These are phyloP conservation scores for Blepharisma japonicum DNA, from an alignment of 73 alveolate genomes.

Conservation along the genomic window DNA sequence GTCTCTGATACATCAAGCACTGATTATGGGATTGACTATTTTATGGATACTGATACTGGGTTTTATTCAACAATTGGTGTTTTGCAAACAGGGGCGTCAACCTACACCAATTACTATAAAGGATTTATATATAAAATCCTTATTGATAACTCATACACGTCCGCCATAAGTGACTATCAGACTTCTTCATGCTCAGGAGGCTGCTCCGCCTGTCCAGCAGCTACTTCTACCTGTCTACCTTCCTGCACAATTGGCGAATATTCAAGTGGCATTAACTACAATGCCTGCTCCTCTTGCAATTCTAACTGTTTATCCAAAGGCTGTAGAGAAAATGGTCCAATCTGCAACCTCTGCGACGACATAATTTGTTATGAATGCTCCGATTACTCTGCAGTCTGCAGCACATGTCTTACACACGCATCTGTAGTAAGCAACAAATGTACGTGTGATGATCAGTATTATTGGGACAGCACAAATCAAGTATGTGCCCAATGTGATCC, in stretches of 20 bases:
- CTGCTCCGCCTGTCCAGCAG: not conserved
- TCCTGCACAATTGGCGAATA: not conserved
- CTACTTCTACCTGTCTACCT: not conserved
- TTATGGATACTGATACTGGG: no score
- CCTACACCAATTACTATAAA: not conserved
- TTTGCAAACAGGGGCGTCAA: no score
- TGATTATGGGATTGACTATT: no score
- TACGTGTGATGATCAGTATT: not conserved
- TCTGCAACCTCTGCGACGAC: conserved; percentile 6
- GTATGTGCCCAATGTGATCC: not conserved
- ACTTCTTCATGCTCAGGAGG: not conserved
- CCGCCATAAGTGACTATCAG: not conserved
- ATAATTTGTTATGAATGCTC: not conserved
- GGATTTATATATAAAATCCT: conserved; percentile 7
- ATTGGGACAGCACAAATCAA: not conserved
- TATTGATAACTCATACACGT: not conserved
- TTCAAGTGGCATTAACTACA: not conserved
- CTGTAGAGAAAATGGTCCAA: not conserved
- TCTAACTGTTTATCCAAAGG: not conserved
- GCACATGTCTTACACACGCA: no score
- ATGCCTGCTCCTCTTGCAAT: not conserved
- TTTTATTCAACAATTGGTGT: no score
- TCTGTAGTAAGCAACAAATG: not conserved
- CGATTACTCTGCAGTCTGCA: not conserved
- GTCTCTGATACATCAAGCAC: no score